Evolutionary conservation across 2,329 filamentous ascomycete species (phyloP), one percentile per base, ranked within the genome.

Genomic region (Emmonsiellopsis sp.): DNA sequence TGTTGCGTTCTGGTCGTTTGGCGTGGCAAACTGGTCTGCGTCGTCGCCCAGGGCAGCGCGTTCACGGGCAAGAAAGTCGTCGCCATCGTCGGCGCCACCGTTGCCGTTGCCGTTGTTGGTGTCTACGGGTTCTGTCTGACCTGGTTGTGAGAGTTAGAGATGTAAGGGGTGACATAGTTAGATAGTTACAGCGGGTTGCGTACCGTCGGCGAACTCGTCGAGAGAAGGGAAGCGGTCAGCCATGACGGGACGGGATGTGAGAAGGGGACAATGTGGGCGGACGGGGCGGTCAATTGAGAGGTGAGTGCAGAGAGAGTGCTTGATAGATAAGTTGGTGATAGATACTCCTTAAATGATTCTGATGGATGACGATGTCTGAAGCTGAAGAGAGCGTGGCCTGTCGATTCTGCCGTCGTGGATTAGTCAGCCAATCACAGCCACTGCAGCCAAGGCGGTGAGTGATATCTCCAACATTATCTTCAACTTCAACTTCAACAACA

Each of bases 61-160:
- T 76, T 98, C 93, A 62, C 92, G 88, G 58, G 88, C 84, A 48
- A 97, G 82, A 70, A 98, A 97, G 72, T 95, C 89, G 65, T 89
- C 84, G 58, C 81, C 78, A 34, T 85, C 84, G 86, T 72, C 58
- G 55, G 56, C 59, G 35, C 56, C 51, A 47, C 40, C 43, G 38
- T 44, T 47, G 51, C 51, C 44, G 38, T 52, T 3, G 50, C 52
- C 37, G 49, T 11, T 61, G 46, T 64, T 65, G 57, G 55, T 63
- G 35, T 69, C 64, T 42, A 62, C 61, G 55, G 64, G 58, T 53
- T 65, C 63, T 47, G 26, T 52, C 32, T 52, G 50, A 38, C 50
- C 50, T 46, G 41, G 10, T 35, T 15, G 11, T 15, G 16, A 4
- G 26, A 30, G 15, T 15, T 38, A 49, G 5, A 8, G 38, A 45